These are phyloP conservation scores for Zygosaccharomyces pseudobailii DNA, from an alignment of 1,139 yeast species.

Conservation along the genomic window DNA sequence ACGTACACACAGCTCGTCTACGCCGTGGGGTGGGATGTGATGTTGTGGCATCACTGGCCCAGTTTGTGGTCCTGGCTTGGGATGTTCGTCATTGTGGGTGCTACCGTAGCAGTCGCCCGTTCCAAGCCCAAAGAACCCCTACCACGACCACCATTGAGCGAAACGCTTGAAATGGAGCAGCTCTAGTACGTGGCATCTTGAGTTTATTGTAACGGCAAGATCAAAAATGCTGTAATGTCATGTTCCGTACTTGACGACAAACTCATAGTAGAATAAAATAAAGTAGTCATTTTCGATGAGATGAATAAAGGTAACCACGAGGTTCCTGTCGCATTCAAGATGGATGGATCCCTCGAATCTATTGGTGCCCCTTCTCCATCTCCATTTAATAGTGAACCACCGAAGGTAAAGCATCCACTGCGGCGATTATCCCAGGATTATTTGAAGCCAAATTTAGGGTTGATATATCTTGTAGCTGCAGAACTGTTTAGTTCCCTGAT, in stretches of 20 bases:
- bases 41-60: slow-evolving; percentile 71
- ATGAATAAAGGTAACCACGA: not conserved
- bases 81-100: slow-evolving; percentile 57
- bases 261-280: not conserved
- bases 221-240: too few species aligned
- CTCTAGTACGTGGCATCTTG: not conserved
- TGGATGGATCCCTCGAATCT: not conserved
- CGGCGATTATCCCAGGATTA: slow-evolving; percentile 16
- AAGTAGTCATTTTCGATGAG: not conserved
- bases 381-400: not conserved
- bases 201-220: too few species aligned
- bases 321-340: not conserved
- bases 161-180: slow-evolving; percentile 5
- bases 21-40: slow-evolving; percentile 69
- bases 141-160: slow-evolving; percentile 6
- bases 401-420: slow-evolving; percentile 1
- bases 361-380: not conserved
- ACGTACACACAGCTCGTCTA: slow-evolving; percentile 71
- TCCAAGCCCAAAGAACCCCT: slow-evolving; percentile 40
- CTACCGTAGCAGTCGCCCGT: slow-evolving; percentile 58
- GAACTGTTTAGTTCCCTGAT: slow-evolving; percentile 72
- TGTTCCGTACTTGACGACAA: not conserved
- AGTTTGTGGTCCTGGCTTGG: slow-evolving; percentile 66
- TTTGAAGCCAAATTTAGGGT: slow-evolving; percentile 35
- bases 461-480: slow-evolving; percentile 43